Conservation (phyloP, 441 rosid genomes). For the Breynia disticha region DNA sequence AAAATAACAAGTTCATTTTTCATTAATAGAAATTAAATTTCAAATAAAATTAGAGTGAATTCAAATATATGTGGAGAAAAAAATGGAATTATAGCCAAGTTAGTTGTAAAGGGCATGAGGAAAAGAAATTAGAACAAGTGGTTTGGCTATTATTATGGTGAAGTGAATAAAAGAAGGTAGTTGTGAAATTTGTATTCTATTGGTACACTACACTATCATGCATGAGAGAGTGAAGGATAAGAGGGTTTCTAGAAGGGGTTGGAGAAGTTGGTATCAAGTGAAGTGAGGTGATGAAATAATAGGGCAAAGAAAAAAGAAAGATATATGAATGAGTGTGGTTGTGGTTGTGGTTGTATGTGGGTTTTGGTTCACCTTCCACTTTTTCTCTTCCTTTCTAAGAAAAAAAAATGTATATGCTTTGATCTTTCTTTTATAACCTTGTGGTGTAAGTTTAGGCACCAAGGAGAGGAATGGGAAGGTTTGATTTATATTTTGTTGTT, state of each 20-base stretch:
- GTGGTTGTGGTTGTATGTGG: conserved; percentile 52
- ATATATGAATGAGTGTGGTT: conserved; percentile 27
- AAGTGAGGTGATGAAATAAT: conserved; percentile 20
- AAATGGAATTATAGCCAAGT: too few relatives aligned
- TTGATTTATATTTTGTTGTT: conserved; percentile 31
- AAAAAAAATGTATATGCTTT: neutral
- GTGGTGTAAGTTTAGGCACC: conserved; percentile 41
- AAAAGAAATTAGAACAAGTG: conserved; percentile 16
- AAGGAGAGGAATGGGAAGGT: conserved; percentile 17
- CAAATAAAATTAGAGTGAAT: too few relatives aligned
- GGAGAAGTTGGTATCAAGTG: conserved; percentile 32
- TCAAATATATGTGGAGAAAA: too few relatives aligned
- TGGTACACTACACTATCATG: conserved; percentile 28
- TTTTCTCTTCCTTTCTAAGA: conserved; percentile 1
- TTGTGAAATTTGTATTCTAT: conserved; percentile 42
- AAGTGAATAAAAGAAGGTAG: conserved; percentile 28
- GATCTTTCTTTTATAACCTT: conserved; percentile 19
- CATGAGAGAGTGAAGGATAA: conserved; percentile 19
- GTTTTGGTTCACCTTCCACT: conserved; percentile 66
- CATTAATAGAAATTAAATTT: too few relatives aligned
- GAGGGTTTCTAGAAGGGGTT: conserved; percentile 45
- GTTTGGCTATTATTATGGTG: conserved; percentile 23
- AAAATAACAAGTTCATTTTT: too few relatives aligned
- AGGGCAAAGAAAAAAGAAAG: conserved; percentile 14
- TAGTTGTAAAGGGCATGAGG: conserved; percentile 23